Base-by-base conservation (phyloP, 2,329 filamentous ascomycete species). In the Penicillium freii region DNA sequence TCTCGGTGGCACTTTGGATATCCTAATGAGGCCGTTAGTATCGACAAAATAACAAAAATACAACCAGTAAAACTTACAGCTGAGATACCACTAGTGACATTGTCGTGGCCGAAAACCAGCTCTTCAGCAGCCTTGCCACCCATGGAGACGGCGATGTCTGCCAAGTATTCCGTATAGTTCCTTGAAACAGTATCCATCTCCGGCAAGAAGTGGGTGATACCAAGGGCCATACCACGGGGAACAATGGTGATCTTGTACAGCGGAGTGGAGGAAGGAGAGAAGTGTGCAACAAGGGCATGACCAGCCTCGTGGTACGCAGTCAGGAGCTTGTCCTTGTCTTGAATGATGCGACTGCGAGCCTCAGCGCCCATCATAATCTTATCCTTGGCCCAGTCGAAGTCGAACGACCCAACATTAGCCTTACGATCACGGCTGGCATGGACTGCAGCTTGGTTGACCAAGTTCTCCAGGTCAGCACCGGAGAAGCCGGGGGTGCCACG, bases 211-310 rank as follows among this genome's bases (percentile, higher is more conserved):
- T 90, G 89, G 0, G 94, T 99, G 62, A 96, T 85, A 59, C 94
- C 94, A 8, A 97, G 82, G 25, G 90, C 85, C 68, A 87, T 87
- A 11, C 94, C 94, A 68, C 95, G 88, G 52, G 94, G 92, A 68
- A 99, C 88, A 67, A 99, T 95, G 0, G 94, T 99, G 49, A 96
- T 92, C 78, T 99, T 99, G 83, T 99, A 97, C 1, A 99, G 82
- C 33, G 89, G 89, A 62, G 83, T 87, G 51, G 88, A 85, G 38
- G 85, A 85, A 59, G 89, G 87, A 13, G 88, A 90, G 66, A 93
- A 92, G 69, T 97, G 87, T 55, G 89, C 88, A 58, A 97, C 91
- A 17, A 99, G 84, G 9, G 94, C 92, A 74, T 99, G 94, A 2
- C 94, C 94, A 55, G 93, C 95, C 78, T 99, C 94, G 71, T 96